Percentiles rank a stretch among this genome's conserved stretches.
phyloP scores from a whole-genome alignment of 371 early-diverging fungal species.

The Mortierella sp. region DNA sequence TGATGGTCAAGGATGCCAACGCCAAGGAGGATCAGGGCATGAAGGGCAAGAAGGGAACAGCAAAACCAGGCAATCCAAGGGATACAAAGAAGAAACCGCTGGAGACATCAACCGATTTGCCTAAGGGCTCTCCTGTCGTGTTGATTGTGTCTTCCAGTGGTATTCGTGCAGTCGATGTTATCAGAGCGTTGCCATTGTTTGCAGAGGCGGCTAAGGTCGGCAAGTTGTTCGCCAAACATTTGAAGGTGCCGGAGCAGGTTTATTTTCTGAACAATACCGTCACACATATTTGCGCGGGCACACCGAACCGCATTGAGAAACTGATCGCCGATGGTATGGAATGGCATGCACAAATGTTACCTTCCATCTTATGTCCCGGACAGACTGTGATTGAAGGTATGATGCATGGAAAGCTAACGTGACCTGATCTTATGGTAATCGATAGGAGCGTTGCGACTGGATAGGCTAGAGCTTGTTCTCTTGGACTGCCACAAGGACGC shows the following conservation, averaged over 20 bases:
- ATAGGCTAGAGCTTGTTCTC: slow-evolving; percentile 73
- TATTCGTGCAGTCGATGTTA: slow-evolving; percentile 77
- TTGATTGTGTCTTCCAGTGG: slow-evolving; percentile 82
- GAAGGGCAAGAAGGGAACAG: not conserved
- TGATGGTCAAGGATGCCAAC: slow-evolving; percentile 43
- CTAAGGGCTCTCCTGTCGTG: slow-evolving; percentile 69
- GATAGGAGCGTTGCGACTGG: slow-evolving; percentile 68
- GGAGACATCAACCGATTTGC: slow-evolving; percentile 58
- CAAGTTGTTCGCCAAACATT: slow-evolving; percentile 88
- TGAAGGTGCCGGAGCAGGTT: slow-evolving; percentile 82
- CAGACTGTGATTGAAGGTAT: no score
- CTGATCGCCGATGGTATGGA: slow-evolving; percentile 67
- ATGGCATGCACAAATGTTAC: no score
- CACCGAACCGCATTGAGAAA: slow-evolving; percentile 82
- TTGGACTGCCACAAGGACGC: slow-evolving; percentile 79
- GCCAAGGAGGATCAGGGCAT: not conserved
- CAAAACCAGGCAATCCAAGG: slow-evolving; percentile 9
- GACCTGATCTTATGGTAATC: not conserved
- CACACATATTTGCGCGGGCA: slow-evolving; percentile 82
- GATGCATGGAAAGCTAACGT: no score
- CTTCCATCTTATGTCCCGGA: no score
- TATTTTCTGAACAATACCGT: slow-evolving; percentile 65
- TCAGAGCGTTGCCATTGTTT: slow-evolving; percentile 58
- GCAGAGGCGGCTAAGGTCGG: slow-evolving; percentile 67
- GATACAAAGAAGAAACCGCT: slow-evolving; percentile 58